Evolutionary conservation across 23 red algal species (phyloP).

Genomic region (Gracilaria domingensis): DNA sequence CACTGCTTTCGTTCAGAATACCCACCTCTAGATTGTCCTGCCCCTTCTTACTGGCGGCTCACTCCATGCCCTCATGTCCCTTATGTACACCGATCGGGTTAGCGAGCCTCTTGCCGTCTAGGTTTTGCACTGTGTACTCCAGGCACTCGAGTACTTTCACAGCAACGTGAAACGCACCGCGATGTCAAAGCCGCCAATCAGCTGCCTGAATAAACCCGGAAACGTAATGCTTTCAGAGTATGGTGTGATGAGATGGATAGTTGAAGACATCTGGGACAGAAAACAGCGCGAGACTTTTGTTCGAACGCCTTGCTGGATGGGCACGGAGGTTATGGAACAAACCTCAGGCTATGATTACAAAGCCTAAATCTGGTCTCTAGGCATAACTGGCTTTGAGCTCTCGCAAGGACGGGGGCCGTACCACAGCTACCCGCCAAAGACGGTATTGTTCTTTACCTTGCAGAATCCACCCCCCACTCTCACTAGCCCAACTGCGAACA

Average conservation of each 20-base stretch:
- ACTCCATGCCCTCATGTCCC: constrained; percentile 79
- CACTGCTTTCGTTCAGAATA: constrained; percentile 84
- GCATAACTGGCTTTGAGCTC: constrained; percentile 18
- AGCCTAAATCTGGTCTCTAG: constrained; percentile 96
- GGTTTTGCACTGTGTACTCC: constrained; percentile 32
- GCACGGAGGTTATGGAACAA: constrained; percentile 98
- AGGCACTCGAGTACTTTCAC: constrained; percentile 91
- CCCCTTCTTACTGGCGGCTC: constrained; percentile 95
- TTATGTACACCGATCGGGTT: constrained; percentile 65
- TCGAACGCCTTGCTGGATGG: background rate
- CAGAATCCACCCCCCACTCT: constrained; percentile 92
- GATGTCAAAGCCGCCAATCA: constrained; percentile 96
- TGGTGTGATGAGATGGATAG: constrained; percentile 96
- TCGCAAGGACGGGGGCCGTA: too few relatives aligned
- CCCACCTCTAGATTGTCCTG: constrained; percentile 98
- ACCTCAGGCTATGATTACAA: constrained; percentile 97
- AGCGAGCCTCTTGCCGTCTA: background rate
- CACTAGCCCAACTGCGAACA: constrained; percentile 37
- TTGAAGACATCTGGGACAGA: constrained; percentile 74
- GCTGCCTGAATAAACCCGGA: background rate
- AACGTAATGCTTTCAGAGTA: too few relatives aligned
- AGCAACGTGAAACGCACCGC: constrained; percentile 91
- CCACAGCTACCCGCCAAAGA: too few relatives aligned
- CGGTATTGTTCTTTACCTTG: constrained; percentile 72
- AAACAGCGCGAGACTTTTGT: too few relatives aligned